phyloP scores from a whole-genome alignment of 164 flowering plant species.

The Buxus sempervirens region DNA sequence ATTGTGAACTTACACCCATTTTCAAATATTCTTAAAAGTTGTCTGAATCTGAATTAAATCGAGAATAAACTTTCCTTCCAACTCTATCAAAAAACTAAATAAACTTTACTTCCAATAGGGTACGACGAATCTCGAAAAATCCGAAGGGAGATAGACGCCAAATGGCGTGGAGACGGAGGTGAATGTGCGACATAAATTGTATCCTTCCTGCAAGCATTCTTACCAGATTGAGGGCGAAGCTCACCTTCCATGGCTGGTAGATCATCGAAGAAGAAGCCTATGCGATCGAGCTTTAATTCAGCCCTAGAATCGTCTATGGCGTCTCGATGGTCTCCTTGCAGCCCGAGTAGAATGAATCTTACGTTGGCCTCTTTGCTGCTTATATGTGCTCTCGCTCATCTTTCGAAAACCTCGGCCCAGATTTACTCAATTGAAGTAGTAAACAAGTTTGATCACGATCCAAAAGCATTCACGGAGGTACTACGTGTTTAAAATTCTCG shows the following conservation, averaged over 20 bases:
- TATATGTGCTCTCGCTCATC: conserved; percentile 4
- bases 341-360: neutral
- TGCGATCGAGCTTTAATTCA: conserved; percentile 5
- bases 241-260: conserved; percentile 4
- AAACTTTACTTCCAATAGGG: too few relatives aligned
- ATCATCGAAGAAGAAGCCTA: conserved; percentile 14
- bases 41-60: too few relatives aligned
- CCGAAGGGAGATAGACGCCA: too few relatives aligned
- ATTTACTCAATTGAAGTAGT: conserved; percentile 42
- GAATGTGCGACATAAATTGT: conserved; percentile 3
- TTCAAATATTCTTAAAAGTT: too few relatives aligned
- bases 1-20: too few relatives aligned
- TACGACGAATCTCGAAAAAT: too few relatives aligned
- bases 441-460: conserved; percentile 79
- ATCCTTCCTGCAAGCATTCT: neutral
- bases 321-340: conserved; percentile 9
- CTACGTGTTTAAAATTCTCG: neutral
- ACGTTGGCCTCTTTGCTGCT: conserved; percentile 7
- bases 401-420: conserved; percentile 4
- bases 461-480: conserved; percentile 81
- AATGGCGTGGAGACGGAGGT: neutral
- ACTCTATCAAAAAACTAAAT: too few relatives aligned
- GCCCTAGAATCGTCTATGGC: conserved; percentile 8
- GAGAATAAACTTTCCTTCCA: too few relatives aligned
- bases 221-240: neutral